phyloP scores from a whole-genome alignment of 352 stramenopile species.

The Globisporangium cylindrosporum region DNA sequence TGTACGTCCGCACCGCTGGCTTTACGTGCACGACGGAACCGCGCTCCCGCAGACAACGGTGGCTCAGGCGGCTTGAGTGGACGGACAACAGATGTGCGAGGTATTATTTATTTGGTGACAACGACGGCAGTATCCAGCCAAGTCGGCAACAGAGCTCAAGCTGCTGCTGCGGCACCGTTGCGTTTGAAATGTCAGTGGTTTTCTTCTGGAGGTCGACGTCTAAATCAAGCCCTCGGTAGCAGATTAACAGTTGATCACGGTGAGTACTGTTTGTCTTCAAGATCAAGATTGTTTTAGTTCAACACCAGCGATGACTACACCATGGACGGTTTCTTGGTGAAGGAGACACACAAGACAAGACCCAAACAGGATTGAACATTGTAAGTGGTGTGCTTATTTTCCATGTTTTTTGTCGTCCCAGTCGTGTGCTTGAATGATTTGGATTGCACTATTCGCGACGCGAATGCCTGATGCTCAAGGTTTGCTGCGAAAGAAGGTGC shows the following conservation, averaged over 20 bases:
- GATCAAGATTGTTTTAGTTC: not conserved
- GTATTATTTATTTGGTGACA: not conserved
- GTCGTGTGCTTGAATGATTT: too few relatives aligned
- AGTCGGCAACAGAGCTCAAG: not conserved
- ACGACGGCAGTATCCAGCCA: not conserved
- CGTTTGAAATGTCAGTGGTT: not conserved
- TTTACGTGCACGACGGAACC: not conserved
- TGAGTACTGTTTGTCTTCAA: not conserved
- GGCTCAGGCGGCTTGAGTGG: not conserved
- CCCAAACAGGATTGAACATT: not conserved
- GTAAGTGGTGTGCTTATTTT: not conserved
- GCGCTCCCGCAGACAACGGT: not conserved
- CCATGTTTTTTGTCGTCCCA: not conserved
- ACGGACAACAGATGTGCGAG: not conserved
- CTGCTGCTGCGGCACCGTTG: not conserved
- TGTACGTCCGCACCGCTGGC: conserved; percentile 3
- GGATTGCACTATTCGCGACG: not conserved
- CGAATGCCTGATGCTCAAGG: not conserved
- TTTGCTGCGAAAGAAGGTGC: not conserved
- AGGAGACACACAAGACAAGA: not conserved
- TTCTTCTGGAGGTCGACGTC: not conserved
- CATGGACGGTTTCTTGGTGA: not conserved
- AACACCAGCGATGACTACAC: not conserved
- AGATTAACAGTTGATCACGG: not conserved
- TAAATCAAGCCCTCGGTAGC: not conserved